Conservation (phyloP, 1,284 basidiomycete genomes). For the Sanghuangporus baumii region DNA sequence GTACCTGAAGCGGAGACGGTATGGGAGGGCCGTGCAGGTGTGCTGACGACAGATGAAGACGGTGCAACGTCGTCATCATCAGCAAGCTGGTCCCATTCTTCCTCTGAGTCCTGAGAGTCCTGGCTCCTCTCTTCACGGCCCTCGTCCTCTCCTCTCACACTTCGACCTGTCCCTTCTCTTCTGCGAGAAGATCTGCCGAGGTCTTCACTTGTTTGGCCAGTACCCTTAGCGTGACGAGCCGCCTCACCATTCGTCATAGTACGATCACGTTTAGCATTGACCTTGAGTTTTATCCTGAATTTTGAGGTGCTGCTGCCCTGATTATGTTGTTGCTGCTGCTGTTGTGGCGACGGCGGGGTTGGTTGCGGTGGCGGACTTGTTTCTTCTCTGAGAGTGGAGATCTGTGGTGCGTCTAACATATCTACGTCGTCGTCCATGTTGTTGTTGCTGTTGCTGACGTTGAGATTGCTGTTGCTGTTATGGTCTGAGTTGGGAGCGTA, state of each 20-base stretch:
- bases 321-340: neutral
- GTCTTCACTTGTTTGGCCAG: conserved; percentile 4
- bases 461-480: neutral
- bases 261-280: conserved; percentile 27
- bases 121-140: conserved; percentile 29
- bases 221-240: conserved; percentile 6
- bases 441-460: neutral
- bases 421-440: conserved; percentile 28
- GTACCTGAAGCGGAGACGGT: conserved; percentile 14
- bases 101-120: conserved; percentile 53
- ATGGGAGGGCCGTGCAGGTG: conserved; percentile 28
- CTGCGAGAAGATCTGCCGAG: conserved; percentile 26
- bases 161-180: neutral
- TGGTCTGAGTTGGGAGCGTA: conserved; percentile 6
- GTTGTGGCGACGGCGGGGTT: conserved; percentile 13
- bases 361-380: conserved; percentile 53
- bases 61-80: conserved; percentile 57
- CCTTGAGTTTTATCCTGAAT: conserved; percentile 45
- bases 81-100: conserved; percentile 70
- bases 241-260: conserved; percentile 10
- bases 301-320: conserved; percentile 31
- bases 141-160: neutral
- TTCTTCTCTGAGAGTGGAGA: conserved; percentile 69
- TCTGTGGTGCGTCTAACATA: conserved; percentile 71
- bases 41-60: conserved; percentile 22